Conservation (phyloP, 208 protist species). For the Trypanosoma lewisi region DNA sequence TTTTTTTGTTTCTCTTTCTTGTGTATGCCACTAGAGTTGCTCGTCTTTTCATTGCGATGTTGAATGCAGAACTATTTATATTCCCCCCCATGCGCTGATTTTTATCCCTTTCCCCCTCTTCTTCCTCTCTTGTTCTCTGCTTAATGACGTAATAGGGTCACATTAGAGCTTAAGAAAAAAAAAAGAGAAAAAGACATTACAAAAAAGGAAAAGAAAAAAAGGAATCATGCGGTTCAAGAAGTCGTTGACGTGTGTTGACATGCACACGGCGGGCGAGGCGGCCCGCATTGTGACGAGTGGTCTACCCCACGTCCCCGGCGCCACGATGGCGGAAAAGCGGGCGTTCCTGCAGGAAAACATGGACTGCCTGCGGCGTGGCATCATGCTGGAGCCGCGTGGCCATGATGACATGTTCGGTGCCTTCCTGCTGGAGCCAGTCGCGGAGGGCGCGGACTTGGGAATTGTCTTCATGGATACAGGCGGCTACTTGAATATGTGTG, state of each 20-base stretch:
- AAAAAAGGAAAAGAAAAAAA: slow-evolving; percentile 4
- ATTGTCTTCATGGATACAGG: slow-evolving; percentile 12
- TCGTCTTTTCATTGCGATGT: no score
- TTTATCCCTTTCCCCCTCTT: no score
- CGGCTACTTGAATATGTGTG: slow-evolving; percentile 19
- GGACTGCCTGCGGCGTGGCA: slow-evolving; percentile 6
- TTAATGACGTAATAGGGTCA: no score
- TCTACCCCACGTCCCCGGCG: slow-evolving; percentile 6
- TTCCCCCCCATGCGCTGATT: no score
- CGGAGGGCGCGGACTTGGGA: background rate
- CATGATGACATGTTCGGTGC: slow-evolving; percentile 22
- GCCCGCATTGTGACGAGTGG: slow-evolving; percentile 17
- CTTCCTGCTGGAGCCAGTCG: slow-evolving; percentile 2
- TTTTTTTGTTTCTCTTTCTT: no score
- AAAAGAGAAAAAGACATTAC: slow-evolving; percentile 5
- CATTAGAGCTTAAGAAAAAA: background rate
- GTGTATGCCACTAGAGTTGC: no score
- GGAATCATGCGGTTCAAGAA: slow-evolving; percentile 11
- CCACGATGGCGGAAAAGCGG: slow-evolving; percentile 7
- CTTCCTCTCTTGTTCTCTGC: no score
- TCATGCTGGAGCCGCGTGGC: slow-evolving; percentile 16
- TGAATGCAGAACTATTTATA: no score
- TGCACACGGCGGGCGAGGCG: slow-evolving; percentile 18
- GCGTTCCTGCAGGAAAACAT: slow-evolving; percentile 12
- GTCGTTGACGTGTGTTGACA: slow-evolving; percentile 17